Base-by-base conservation (phyloP, 1,139 yeast species). In the Yamadazyma atlantica region DNA sequence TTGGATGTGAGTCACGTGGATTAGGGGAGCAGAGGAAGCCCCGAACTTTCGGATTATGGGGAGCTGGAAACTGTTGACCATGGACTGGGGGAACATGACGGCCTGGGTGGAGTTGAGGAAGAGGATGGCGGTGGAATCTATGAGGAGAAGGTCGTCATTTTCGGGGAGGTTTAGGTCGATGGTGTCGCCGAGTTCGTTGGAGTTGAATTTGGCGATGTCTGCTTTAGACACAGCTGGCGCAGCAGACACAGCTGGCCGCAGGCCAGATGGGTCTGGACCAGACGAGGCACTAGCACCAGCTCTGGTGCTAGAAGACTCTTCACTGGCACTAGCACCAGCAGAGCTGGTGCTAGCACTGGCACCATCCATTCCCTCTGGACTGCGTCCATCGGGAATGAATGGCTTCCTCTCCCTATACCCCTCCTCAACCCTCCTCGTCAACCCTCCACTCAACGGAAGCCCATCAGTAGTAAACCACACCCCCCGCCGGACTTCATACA, bases 401-500 rank as follows among this genome's bases (percentile, higher is more conserved):
- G 70, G 72, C 40, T 66, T 64, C 33, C 60, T 55, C 7, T 45
- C 48, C 4, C 51, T 50, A 53, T 76, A 84, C 0, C 78, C 76
- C 2, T 53, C 49, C 56, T 90, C 97, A 14, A 90, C 54, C 37
- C 76, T 79, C 2, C 66, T 62, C 0, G 95, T 67, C 4, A 83
- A 41, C 1, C 62, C 57, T 7, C 66, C 67, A 3, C 73, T 59
- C 19, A 88, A 60, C 0, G 97, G 97, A 5, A 58, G 54, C 2
- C 83, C 81, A 37, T 76, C 77, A 4, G 75, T 58, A 35, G 71
- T 66, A 54, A 87, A 88, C 98, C 98, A 90, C 1, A 80, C 60
- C 0, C 96, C 96, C 36, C 97, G 64, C 27, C 96, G 69, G 1
- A 90, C 86, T 45, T 85, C 92, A 54, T 81, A 92, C 1, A 69